Base-by-base conservation (phyloP, 1,139 yeast genomes). In the Meyerozyma sp. region DNA sequence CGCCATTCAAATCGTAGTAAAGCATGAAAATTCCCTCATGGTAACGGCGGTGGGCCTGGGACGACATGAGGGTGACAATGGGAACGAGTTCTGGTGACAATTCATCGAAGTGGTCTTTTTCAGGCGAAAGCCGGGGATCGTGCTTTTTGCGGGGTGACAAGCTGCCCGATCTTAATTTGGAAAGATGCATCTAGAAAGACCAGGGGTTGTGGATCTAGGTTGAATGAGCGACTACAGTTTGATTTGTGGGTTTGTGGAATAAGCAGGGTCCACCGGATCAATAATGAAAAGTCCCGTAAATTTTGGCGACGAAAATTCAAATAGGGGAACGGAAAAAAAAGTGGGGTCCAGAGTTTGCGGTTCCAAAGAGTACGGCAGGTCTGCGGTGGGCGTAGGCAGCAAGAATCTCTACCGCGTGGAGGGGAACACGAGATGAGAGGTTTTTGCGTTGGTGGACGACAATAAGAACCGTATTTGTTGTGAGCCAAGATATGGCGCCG, bases 11-110 rank as follows among this genome's bases (percentile, higher is more conserved):
- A 55, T 85, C 93, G 53, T 82, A 81, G 50, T 84, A 69, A 13
- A 85, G 65, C 84, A 84, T 79, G 55, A 85, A 80, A 3, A 82
- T 77, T 42, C 93, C 93, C 56, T 84, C 94, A 49, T 75, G 72
- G 60, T 85, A 85, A 39, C 89, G 74, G 46, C 95, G 73, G 58
- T 84, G 89, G 1, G 81, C 63, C 55, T 85, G 94, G 1, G 90
- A 85, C 26, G 87, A 76, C 25, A 85, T 63, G 27, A 85, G 65
- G 0, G 93, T 82, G 37, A 84, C 85, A 7, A 85, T 83, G 1
- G 95, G 95, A 3, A 85, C 75, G 41, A 85, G 63, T 59, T 84
- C 94, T 0, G 91, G 91, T n/a, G 76, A 68, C 32, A 72, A 52
- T 10, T 60, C 70, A 20, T 62, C 68, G 21, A 44, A 36, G 9